These are phyloP conservation scores for Penicillium sp. DNA, from an alignment of 2,329 filamentous ascomycete species.

Conservation along the genomic window DNA sequence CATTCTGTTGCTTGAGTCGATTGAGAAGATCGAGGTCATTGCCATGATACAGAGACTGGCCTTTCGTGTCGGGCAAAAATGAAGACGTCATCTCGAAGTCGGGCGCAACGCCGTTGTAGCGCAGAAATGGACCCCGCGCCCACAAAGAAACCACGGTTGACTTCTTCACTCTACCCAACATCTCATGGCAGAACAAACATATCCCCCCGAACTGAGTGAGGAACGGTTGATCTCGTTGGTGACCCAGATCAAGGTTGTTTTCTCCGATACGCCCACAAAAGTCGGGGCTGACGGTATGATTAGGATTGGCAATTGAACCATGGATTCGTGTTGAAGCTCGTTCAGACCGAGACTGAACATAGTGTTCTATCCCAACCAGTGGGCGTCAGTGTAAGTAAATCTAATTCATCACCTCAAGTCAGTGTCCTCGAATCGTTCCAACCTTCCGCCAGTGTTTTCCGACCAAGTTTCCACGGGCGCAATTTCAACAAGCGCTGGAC, in stretches of 20 bases:
- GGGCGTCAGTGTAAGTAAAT: conserved; percentile 28
- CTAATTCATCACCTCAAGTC: background rate
- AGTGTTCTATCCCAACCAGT: conserved; percentile 33
- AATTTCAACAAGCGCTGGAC: conserved; percentile 50
- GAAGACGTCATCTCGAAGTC: background rate
- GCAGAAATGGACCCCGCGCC: background rate
- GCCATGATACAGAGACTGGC: no score
- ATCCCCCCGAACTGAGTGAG: conserved; percentile 37
- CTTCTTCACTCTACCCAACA: background rate
- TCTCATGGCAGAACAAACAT: conserved; percentile 1
- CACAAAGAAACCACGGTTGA: background rate
- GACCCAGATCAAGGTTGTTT: conserved; percentile 27
- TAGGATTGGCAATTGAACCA: conserved; percentile 46
- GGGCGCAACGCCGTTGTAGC: background rate
- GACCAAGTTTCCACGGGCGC: conserved; percentile 32
- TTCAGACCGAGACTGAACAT: conserved; percentile 25
- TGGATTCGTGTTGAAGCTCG: conserved; percentile 40
- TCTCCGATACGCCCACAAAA: background rate
- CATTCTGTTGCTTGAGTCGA: no score
- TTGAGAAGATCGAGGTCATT: no score
- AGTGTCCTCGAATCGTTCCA: background rate
- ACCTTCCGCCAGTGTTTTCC: conserved; percentile 27
- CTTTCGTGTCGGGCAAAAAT: no score
- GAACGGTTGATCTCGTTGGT: conserved; percentile 30
- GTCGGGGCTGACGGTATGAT: background rate